Evolutionary conservation across 805 yeast species (phyloP), one percentile per base, ranked within the genome.

Genomic region (Cyberlindnera xishuangbannaensis): DNA sequence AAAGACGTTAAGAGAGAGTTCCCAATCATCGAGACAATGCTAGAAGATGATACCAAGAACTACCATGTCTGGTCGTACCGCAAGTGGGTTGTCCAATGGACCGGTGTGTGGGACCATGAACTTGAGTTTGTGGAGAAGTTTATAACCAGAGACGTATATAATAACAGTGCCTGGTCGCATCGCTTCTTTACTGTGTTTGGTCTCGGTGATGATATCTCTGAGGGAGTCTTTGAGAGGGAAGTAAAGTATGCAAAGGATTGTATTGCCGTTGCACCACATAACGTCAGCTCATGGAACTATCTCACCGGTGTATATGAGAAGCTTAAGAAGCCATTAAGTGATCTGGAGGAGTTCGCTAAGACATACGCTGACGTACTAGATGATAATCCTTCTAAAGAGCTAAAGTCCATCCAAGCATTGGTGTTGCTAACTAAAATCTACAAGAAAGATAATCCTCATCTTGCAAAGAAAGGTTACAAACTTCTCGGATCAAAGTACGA

Each of bases 11-110:
- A 58, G 26, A 61, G 78, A 23, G 97, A 92, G 52, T 65, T 67
- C 32, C 80, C 83, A 3, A 67, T 86, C 15, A 62, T 83, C 26
- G 69, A 69, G 25, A 59, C 69, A 29, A 82, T 90, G 82, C 58
- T 92, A 5, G 73, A 71, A 10, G 81, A 76, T 30, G 98, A 92
- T 51, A 55, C 79, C 5, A 92, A 92, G 53, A 92, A 92, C 61
- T 94, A 92, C 57, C 98, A 92, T 50, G 96, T 88, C 6, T 92
- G 98, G 97, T 74, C 95, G 1, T 85, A 87, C 48, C 62, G 90
- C 33, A 82, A 83, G 47, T 88, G 97, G 97, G 59, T 84, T 15
- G 79, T 82, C 8, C 64, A 67, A 23, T 64, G 64, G 44, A 80
- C 79, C 43, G 53, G 64, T 2, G 62, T 75, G 25, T 77, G 60